These are phyloP conservation scores for Achlya hypogyna DNA, from an alignment of 352 stramenopile genomes.

Conservation along the genomic window DNA sequence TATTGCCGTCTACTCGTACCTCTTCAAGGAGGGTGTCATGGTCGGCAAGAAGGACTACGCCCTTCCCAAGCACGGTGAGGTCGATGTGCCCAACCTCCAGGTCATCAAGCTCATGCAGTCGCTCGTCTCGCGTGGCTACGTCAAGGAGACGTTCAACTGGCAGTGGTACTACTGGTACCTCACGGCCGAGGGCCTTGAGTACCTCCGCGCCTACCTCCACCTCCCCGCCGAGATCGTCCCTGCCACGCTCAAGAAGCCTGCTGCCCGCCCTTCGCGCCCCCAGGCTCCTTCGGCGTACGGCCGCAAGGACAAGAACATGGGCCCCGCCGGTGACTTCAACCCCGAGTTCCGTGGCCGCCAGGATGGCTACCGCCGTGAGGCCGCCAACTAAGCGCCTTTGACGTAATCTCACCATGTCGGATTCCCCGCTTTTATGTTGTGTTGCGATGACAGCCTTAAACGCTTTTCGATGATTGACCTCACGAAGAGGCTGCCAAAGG, in stretches of 20 bases:
- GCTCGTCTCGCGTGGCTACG: slow-evolving; percentile 94
- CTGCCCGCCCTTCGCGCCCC: slow-evolving; percentile 67
- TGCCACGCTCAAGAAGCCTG: slow-evolving; percentile 97
- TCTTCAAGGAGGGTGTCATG: slow-evolving; percentile 92
- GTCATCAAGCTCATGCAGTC: slow-evolving; percentile 98
- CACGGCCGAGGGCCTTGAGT: slow-evolving; percentile 98
- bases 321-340: slow-evolving; percentile 82
- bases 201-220: slow-evolving; percentile 97
- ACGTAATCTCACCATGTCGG: background rate
- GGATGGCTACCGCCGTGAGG: slow-evolving; percentile 83
- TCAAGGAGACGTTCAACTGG: slow-evolving; percentile 99
- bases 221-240: slow-evolving; percentile 98
- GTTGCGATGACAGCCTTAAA: too few species aligned
- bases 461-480: too few species aligned
- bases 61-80: slow-evolving; percentile 90
- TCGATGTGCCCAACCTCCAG: slow-evolving; percentile 98
- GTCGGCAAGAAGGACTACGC: slow-evolving; percentile 86
- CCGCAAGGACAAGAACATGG: slow-evolving; percentile 85
- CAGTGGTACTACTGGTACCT: slow-evolving; percentile 99
- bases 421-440: background rate
- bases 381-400: slow-evolving; percentile 53
- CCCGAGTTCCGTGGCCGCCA: slow-evolving; percentile 79
- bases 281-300: slow-evolving; percentile 66
- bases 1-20: slow-evolving; percentile 98
- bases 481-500: too few species aligned